Base-by-base conservation (phyloP, 495 filamentous ascomycete species). In the Niebla homalea region DNA sequence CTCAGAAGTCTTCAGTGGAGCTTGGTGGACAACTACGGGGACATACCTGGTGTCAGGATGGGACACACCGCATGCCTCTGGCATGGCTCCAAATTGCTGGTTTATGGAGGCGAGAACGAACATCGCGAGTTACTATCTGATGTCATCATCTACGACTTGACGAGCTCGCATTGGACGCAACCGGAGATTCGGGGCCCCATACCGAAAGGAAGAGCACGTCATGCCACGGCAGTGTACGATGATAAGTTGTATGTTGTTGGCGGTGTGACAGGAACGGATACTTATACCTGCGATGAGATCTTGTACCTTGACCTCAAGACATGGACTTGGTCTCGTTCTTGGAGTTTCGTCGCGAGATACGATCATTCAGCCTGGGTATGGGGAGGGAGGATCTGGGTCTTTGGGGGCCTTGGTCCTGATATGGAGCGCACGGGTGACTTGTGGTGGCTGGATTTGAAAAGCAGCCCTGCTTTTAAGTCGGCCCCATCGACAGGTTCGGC, bases 21-120 rank as follows among this genome's bases (percentile, higher is more conserved):
- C 36, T 70, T 98, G 19, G 89, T 98, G 10, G 92, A 98, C 64
- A 98, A 98, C 65, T 98, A 93, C 68, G 92, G 92, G 15, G 92
- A 97, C 64, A 98, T 98, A 51, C 92, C 92, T 4, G 92, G 93
- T 18, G 92, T 98, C 26, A 79, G 92, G 60, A 97, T 98, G 92
- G 92, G 89, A 18, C 92, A 98, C 61, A 96, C 92, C 26, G 88
- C 92, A n/a, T 92, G 83, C 25, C 73, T 97, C 15, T 96, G 93
- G 74, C 80, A 92, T 64, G 87, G 87, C 41, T 83, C 93, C 61
- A 97, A 98, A 63, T 72, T 98, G 23, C 74, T 98, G 15, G 86
- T 98, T 7, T 98, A 94, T 59, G 92, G 92, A 37, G 92, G 92
- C 38, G 92, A 98, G 69, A 98, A 98, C 64, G 92, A 98, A 58